Percentiles rank a stretch among this genome's conserved stretches.
Evolutionary conservation across 176 grass and related monocot species (phyloP).

Genomic region (Saccharum spontaneum): DNA sequence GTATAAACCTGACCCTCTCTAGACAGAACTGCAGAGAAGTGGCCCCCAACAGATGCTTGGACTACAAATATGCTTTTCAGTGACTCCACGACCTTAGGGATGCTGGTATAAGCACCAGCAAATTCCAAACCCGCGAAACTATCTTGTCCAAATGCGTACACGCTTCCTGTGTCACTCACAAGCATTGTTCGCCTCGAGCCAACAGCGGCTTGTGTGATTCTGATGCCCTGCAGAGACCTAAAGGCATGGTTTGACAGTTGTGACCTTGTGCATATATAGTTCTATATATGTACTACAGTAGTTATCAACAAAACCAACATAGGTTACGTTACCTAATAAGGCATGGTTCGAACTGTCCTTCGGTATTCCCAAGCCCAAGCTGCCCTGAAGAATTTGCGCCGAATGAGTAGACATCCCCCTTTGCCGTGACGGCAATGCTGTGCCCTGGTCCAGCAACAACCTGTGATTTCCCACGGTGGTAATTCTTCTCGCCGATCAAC

Average conservation of each 20-base stretch:
- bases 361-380: slow-evolving; percentile 57
- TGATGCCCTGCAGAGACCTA: slow-evolving; percentile 70
- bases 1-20: slow-evolving; percentile 68
- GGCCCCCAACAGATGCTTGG: slow-evolving; percentile 57
- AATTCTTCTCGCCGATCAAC: slow-evolving; percentile 66
- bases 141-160: slow-evolving; percentile 53
- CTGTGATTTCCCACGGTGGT: slow-evolving; percentile 50
- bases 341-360: slow-evolving; percentile 53
- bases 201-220: slow-evolving; percentile 62
- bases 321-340: slow-evolving; percentile 52
- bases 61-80: slow-evolving; percentile 61
- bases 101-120: neutral
- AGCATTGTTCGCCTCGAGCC: slow-evolving; percentile 63
- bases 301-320: slow-evolving; percentile 10
- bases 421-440: slow-evolving; percentile 50
- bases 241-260: neutral
- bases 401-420: slow-evolving; percentile 59
- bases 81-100: slow-evolving; percentile 61
- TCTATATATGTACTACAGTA: too few relatives aligned
- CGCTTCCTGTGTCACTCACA: slow-evolving; percentile 57
- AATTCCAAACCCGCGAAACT: slow-evolving; percentile 19
- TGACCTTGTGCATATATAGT: neutral
- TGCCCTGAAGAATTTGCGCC: slow-evolving; percentile 57
- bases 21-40: slow-evolving; percentile 65
- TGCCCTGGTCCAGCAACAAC: slow-evolving; percentile 35